Evolutionary conservation across 306 rosid species (phyloP).

Genomic region (Dicorynia guianensis): DNA sequence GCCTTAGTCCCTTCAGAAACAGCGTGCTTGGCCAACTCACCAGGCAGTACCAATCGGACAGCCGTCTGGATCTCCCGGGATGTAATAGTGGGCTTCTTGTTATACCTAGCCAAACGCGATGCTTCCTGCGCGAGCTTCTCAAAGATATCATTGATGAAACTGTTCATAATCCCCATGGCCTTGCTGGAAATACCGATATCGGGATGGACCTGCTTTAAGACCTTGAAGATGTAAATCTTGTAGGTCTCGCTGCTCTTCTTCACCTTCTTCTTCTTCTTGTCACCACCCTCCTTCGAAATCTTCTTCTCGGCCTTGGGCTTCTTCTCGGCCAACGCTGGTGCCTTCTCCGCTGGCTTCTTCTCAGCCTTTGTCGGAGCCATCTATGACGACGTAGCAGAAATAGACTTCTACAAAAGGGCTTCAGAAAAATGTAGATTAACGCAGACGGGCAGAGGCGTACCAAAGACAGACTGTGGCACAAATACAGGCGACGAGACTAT

Average conservation of each 20-base stretch:
- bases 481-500: accelerated
- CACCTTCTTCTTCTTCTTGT: slow-evolving; percentile 73
- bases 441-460: background rate
- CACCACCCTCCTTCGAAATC: slow-evolving; percentile 70
- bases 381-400: background rate
- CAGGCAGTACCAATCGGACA: slow-evolving; percentile 74
- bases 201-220: slow-evolving; percentile 75
- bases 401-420: background rate
- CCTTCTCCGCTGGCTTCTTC: slow-evolving; percentile 73
- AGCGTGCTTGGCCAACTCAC: slow-evolving; percentile 82
- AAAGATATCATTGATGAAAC: slow-evolving; percentile 78
- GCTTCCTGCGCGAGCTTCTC: slow-evolving; percentile 86
- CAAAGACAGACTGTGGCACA: background rate
- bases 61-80: slow-evolving; percentile 83
- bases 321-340: slow-evolving; percentile 64
- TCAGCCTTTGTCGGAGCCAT: slow-evolving; percentile 83
- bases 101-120: slow-evolving; percentile 67
- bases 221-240: slow-evolving; percentile 89
- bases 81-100: slow-evolving; percentile 80
- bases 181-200: slow-evolving; percentile 85
- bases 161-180: slow-evolving; percentile 89
- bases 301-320: slow-evolving; percentile 79
- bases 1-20: slow-evolving; percentile 88
- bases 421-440: background rate
- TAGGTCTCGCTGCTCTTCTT: slow-evolving; percentile 78